These are phyloP conservation scores for Tilletia walkeri DNA, from an alignment of 1,284 basidiomycete genomes.

Conservation along the genomic window DNA sequence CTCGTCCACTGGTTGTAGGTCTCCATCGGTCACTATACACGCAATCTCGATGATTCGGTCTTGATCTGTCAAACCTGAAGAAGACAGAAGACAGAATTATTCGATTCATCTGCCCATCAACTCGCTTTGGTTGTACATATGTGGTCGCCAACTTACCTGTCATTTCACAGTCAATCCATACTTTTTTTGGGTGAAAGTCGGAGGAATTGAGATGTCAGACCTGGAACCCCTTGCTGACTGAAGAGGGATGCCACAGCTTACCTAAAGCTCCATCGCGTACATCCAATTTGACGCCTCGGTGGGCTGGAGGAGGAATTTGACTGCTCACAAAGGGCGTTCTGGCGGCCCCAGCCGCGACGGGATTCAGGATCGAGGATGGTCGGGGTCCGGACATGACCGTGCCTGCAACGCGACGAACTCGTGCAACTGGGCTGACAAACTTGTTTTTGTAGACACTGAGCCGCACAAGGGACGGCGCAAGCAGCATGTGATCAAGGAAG, in stretches of 20 bases:
- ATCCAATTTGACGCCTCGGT: constrained; percentile 1
- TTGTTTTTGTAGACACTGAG: background rate
- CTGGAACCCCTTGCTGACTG: too few species aligned
- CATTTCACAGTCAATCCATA: constrained; percentile 80
- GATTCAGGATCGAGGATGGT: too few species aligned
- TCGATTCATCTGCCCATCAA: too few species aligned
- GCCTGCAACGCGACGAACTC: background rate
- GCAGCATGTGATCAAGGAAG: background rate
- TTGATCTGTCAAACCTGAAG: constrained; percentile 70
- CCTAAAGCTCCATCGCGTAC: constrained; percentile 9
- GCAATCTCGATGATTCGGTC: constrained; percentile 74
- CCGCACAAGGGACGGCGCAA: background rate
- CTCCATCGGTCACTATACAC: constrained; percentile 76
- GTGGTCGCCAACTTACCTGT: constrained; percentile 21
- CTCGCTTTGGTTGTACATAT: background rate
- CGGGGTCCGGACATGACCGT: background rate
- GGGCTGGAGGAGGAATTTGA: constrained; percentile 2
- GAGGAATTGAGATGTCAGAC: too few species aligned
- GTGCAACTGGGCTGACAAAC: background rate
- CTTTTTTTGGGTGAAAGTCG: constrained; percentile 38
- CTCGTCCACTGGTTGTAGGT: constrained; percentile 70
- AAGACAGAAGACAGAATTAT: background rate
- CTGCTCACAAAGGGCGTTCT: constrained; percentile 10
- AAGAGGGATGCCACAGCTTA: background rate
- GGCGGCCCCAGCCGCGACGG: background rate